Percentiles rank a stretch among this genome's conserved stretches.
phyloP scores from a whole-genome alignment of 257 asterid species.

The Haberlea rhodopensis region DNA sequence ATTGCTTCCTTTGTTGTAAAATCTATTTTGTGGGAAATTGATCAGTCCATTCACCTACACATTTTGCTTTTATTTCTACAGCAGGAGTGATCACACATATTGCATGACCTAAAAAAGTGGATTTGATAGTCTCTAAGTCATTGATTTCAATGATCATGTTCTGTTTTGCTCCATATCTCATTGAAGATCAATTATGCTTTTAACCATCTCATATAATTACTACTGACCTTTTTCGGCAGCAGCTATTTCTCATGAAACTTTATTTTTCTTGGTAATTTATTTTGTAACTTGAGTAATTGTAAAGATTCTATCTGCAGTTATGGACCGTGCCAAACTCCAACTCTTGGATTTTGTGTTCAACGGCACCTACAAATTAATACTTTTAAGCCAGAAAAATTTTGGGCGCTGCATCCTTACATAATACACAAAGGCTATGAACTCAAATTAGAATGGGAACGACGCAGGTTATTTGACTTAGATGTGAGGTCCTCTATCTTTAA shows the following conservation, averaged over 20 bases:
- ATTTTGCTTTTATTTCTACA: no score
- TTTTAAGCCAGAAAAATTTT: constrained; percentile 79
- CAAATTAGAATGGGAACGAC: constrained; percentile 83
- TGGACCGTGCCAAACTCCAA: constrained; percentile 96
- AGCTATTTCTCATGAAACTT: constrained; percentile 9
- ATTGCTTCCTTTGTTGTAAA: not conserved
- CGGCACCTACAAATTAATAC: constrained; percentile 75
- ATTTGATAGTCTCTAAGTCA: no score
- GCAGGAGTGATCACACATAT: no score
- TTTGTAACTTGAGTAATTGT: constrained; percentile 23
- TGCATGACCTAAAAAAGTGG: no score
- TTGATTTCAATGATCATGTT: no score
- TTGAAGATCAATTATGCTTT: no score
- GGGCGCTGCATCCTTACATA: constrained; percentile 76
- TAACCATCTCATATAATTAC: constrained; percentile 4
- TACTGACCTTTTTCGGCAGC: not conserved
- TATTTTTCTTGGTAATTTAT: constrained; percentile 8
- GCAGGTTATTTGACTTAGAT: constrained; percentile 71
- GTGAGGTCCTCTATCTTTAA: constrained; percentile 44
- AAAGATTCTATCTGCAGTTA: constrained; percentile 53
- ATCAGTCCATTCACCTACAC: no score
- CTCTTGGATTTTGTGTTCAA: constrained; percentile 89
- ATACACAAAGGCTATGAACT: constrained; percentile 74
- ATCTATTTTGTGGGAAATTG: not conserved
- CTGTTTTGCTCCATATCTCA: no score